Percentiles rank a stretch among this genome's conserved stretches.
Conservation (phyloP, 2,329 filamentous ascomycete species). For the Nigrospora oryzae region DNA sequence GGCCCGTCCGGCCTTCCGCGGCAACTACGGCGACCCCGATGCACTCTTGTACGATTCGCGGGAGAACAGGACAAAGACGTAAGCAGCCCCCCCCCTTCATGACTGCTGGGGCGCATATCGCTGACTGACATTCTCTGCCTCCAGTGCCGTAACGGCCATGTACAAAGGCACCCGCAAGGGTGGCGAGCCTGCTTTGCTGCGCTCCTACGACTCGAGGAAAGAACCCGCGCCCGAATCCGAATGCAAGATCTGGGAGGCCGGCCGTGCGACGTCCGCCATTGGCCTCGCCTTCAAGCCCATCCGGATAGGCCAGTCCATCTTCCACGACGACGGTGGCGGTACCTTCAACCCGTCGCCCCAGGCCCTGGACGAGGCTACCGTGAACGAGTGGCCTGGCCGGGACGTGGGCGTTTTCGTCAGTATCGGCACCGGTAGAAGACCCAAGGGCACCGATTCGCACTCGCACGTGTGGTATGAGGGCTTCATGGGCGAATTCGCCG, state of each 20-base stretch:
- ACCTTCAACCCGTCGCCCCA: conserved; percentile 86
- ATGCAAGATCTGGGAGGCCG: conserved; percentile 95
- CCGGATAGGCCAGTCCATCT: conserved; percentile 84
- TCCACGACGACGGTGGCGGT: conserved; percentile 86
- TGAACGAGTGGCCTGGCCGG: conserved; percentile 91
- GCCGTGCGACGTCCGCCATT: conserved; percentile 85
- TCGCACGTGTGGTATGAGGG: conserved; percentile 86
- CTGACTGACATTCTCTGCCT: conserved; percentile 13
- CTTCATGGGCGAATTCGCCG: conserved; percentile 86
- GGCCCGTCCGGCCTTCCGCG: conserved; percentile 41
- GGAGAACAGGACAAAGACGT: conserved; percentile 86
- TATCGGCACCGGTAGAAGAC: conserved; percentile 84
- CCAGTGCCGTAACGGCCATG: conserved; percentile 82
- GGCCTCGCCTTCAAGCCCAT: conserved; percentile 94
- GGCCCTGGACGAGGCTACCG: conserved; percentile 78
- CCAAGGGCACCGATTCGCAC: conserved; percentile 56
- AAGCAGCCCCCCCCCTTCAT: conserved; percentile 30
- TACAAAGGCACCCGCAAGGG: conserved; percentile 73
- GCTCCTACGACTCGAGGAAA: conserved; percentile 91
- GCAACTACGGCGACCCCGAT: conserved; percentile 71
- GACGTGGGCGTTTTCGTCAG: conserved; percentile 90
- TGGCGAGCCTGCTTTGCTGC: conserved; percentile 63
- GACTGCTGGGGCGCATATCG: background rate
- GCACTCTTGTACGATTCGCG: conserved; percentile 81
- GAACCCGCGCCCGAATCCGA: conserved; percentile 87